phyloP scores from a whole-genome alignment of 2,329 filamentous ascomycete species.

The Lecanosticta acicola region DNA sequence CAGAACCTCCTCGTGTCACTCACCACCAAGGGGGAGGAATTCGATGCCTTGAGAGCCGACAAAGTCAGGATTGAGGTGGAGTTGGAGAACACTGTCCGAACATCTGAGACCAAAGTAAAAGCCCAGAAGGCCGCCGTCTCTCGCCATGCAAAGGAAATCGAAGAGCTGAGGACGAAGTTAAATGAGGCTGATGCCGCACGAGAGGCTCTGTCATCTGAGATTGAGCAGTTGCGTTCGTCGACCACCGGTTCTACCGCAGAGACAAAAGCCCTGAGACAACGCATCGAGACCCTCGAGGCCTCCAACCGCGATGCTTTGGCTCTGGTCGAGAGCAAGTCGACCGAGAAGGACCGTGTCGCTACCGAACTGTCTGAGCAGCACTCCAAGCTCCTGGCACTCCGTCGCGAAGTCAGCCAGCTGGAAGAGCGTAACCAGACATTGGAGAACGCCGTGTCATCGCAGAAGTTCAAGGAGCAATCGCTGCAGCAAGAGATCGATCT shows the following conservation, averaged over 20 bases:
- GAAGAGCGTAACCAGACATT: constrained; percentile 81
- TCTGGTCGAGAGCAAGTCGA: constrained; percentile 83
- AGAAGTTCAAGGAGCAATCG: constrained; percentile 85
- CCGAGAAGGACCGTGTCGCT: constrained; percentile 76
- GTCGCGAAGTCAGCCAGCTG: constrained; percentile 72
- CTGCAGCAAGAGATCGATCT: constrained; percentile 86
- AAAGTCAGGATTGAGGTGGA: constrained; percentile 89
- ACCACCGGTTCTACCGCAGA: constrained; percentile 67
- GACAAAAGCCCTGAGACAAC: constrained; percentile 69
- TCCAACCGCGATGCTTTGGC: constrained; percentile 88
- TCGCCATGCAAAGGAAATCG: constrained; percentile 76
- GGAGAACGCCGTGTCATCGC: constrained; percentile 70
- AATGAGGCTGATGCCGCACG: constrained; percentile 74
- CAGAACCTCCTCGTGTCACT: constrained; percentile 68
- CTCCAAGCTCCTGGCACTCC: constrained; percentile 76
- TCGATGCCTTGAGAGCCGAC: constrained; percentile 74
- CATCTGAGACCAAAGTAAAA: constrained; percentile 74
- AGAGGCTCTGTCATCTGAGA: constrained; percentile 71
- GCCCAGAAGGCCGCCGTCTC: constrained; percentile 75
- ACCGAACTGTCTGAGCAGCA: constrained; percentile 85
- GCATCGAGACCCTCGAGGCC: constrained; percentile 79
- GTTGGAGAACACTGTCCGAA: constrained; percentile 81
- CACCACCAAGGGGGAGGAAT: constrained; percentile 72
- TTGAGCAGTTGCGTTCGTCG: constrained; percentile 70
- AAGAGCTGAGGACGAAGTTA: constrained; percentile 73